Conservation (phyloP, 2,329 filamentous ascomycete genomes). For the Xylariaceae sp. region DNA sequence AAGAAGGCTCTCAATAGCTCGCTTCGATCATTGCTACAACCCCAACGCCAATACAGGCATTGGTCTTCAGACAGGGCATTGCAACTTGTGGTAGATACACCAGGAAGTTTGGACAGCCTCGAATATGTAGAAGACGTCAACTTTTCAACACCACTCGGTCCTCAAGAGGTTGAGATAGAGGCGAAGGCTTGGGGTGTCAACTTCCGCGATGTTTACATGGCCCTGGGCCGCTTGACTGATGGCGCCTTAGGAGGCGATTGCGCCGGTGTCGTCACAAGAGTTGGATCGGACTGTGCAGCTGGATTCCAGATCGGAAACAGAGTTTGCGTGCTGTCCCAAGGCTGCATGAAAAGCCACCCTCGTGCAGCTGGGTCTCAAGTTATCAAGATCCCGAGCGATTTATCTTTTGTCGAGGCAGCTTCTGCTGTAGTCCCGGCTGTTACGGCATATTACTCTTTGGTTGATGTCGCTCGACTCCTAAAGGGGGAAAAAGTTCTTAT, state of each 20-base stretch:
- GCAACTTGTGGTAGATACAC: conserved; percentile 14
- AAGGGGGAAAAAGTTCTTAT: conserved; percentile 24
- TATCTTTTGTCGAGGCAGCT: conserved; percentile 14
- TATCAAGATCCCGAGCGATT: conserved; percentile 10
- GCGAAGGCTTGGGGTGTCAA: conserved; percentile 17
- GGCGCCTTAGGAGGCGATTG: conserved; percentile 20
- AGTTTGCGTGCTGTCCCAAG: conserved; percentile 9
- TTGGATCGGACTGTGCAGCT: conserved; percentile 17
- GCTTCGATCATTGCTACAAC: conserved; percentile 11
- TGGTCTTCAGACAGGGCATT: conserved; percentile 18
- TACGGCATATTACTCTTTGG: conserved; percentile 29
- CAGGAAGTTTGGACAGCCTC: conserved; percentile 22
- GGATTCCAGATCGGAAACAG: conserved; percentile 16
- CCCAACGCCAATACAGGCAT: conserved; percentile 8
- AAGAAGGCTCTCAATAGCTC: conserved; percentile 8
- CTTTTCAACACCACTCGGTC: conserved; percentile 7
- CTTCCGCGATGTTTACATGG: conserved; percentile 16
- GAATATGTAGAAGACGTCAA: conserved; percentile 21
- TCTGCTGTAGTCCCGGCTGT: conserved; percentile 15
- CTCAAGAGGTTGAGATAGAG: conserved; percentile 21
- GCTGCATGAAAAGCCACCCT: conserved; percentile 20
- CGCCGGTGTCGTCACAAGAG: conserved; percentile 30
- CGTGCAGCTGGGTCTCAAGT: conserved; percentile 11
- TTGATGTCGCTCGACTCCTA: conserved; percentile 24
- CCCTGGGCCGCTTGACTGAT: conserved; percentile 14